Conservation (phyloP, 768 basidiomycete species). For the Daedaleopsis sinensis region DNA sequence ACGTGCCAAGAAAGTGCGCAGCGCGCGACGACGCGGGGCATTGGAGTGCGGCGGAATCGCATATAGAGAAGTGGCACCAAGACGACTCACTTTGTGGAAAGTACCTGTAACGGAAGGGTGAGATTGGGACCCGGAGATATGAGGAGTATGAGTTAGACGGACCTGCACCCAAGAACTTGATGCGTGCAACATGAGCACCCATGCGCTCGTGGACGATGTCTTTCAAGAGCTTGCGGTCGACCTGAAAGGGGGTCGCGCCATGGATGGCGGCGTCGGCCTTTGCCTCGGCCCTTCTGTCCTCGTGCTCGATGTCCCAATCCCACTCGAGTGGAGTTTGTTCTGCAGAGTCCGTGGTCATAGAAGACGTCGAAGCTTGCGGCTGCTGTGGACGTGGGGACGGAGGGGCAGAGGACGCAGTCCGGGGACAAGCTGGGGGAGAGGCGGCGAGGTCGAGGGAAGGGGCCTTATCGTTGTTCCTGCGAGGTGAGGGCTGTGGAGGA, state of each 20-base stretch:
- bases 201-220: conserved; percentile 78
- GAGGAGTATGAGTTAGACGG: conserved; percentile 30
- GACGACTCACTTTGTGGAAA: conserved; percentile 73
- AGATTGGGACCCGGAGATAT: conserved; percentile 8
- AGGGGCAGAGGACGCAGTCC: neutral
- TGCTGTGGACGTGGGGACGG: neutral
- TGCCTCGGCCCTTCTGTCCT: conserved; percentile 66
- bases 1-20: neutral
- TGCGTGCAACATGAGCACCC: conserved; percentile 64
- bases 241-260: conserved; percentile 66
- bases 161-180: conserved; percentile 78
- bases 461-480: neutral
- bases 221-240: conserved; percentile 74
- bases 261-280: conserved; percentile 66
- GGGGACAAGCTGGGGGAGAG: conserved; percentile 2
- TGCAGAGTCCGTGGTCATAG: neutral
- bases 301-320: conserved; percentile 74
- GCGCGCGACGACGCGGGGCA: too few species aligned
- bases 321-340: conserved; percentile 47
- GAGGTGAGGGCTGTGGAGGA: neutral
- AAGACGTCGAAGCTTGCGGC: neutral
- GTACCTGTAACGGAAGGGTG: conserved; percentile 53
- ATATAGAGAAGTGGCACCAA: neutral
- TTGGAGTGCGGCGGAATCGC: neutral
- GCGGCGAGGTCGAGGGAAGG: neutral